A percentile compares a stretch with the other conserved stretches of the same genome.
Evolutionary conservation across 345 rosid species (phyloP).

Genomic region (Acer saccharum): DNA sequence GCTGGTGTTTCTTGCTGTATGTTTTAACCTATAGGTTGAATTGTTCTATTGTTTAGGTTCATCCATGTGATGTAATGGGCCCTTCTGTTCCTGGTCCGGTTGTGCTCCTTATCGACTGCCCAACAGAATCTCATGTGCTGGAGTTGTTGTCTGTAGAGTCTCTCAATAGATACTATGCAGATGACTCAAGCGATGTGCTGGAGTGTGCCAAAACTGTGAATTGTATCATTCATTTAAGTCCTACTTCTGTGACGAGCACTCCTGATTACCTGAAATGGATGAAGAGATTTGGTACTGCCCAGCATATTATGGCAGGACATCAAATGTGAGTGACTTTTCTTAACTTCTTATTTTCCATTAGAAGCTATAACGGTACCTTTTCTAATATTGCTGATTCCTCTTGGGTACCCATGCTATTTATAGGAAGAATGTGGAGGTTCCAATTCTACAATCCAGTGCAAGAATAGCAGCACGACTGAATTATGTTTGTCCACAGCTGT

Average conservation of each 20-base stretch:
- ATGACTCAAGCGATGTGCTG: constrained; percentile 21
- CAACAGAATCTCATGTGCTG: constrained; percentile 63
- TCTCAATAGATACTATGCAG: constrained; percentile 55
- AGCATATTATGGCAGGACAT: constrained; percentile 92
- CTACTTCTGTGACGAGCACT: constrained; percentile 59
- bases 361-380: constrained; percentile 5
- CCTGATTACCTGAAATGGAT: constrained; percentile 76
- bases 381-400: constrained; percentile 10
- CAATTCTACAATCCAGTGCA: constrained; percentile 78
- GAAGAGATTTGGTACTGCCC: constrained; percentile 66
- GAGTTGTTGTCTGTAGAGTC: constrained; percentile 52
- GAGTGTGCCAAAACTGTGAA: constrained; percentile 53
- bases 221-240: constrained; percentile 86
- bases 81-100: constrained; percentile 92
- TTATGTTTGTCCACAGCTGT: constrained; percentile 92
- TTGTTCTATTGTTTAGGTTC: constrained; percentile 51
- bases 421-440: constrained; percentile 87
- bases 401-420: constrained; percentile 11
- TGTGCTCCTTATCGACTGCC: constrained; percentile 89
- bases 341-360: constrained; percentile 13
- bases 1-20: constrained; percentile 12
- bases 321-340: constrained; percentile 52
- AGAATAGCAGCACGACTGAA: constrained; percentile 80
- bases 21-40: constrained; percentile 9
- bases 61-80: constrained; percentile 97